Conservation (phyloP, 257 asterid genomes). For the Primulina eburnea region DNA sequence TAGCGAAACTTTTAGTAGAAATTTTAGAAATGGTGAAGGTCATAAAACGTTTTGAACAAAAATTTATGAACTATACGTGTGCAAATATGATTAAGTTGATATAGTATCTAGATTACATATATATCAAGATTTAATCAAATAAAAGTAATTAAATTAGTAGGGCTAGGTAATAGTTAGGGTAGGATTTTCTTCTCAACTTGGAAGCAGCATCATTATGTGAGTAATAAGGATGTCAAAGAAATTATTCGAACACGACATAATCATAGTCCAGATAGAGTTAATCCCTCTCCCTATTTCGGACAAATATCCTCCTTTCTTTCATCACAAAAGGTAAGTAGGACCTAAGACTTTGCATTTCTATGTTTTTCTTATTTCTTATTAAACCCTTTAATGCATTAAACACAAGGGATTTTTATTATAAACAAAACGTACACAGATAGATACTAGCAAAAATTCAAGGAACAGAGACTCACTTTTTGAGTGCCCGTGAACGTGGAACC, state of each 20-base stretch:
- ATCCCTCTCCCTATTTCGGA: conserved; percentile 5
- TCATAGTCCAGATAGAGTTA: conserved; percentile 16
- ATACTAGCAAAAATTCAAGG: no score
- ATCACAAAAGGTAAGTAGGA: neutral
- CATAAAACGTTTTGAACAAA: no score
- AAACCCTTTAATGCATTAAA: no score
- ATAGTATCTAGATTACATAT: no score
- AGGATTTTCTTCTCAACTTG: neutral
- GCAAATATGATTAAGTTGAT: no score
- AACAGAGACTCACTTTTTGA: neutral
- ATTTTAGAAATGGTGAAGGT: no score
- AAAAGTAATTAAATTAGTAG: neutral
- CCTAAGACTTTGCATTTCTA: neutral
- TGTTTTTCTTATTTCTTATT: no score
- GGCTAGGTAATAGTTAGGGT: conserved; percentile 12
- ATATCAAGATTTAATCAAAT: neutral
- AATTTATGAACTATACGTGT: no score
- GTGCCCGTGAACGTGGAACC: neutral
- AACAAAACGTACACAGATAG: no score
- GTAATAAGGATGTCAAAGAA: conserved; percentile 31
- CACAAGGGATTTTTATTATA: neutral
- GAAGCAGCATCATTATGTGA: conserved; percentile 37
- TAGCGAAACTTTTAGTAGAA: no score
- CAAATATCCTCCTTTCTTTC: conserved; percentile 8
- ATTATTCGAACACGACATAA: conserved; percentile 19